Evolutionary conservation across 192 early-diverging fungal species (phyloP), one percentile per base, ranked within the genome.

Genomic region (Coemansia asiatica): DNA sequence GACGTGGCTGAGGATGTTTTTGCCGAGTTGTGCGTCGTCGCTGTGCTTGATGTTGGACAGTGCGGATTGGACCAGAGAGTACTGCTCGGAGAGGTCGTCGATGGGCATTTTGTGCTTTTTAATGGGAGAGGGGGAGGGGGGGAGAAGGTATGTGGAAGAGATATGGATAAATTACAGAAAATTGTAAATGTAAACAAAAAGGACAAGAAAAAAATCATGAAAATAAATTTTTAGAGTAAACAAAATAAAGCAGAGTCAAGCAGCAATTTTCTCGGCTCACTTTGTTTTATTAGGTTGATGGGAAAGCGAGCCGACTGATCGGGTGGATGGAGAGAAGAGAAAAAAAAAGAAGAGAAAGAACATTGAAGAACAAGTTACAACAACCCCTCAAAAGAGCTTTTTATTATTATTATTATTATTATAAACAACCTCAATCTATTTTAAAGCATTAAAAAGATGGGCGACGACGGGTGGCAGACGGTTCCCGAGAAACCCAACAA

Each of bases 391-490:
- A n/a, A n/a, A n/a, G n/a, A n/a, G n/a, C n/a, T n/a, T n/a, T n/a
- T n/a, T n/a, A n/a, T n/a, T n/a, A n/a, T n/a, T n/a, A n/a, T n/a
- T n/a, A n/a, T n/a, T n/a, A n/a, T n/a, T n/a, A n/a, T n/a, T n/a
- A n/a, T n/a, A n/a, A n/a, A n/a, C n/a, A n/a, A n/a, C n/a, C n/a
- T n/a, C n/a, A n/a, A n/a, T n/a, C n/a, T n/a, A n/a, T n/a, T n/a
- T n/a, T n/a, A n/a, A n/a, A n/a, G n/a, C n/a, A 21, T 38, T 27
- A 27, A 23, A 60, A 33, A 31, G 12, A 68, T 77, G 63, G 75
- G 29, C 51, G 79, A 81, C 56, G 64, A 66, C 70, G 74, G 73
- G 27, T 81, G 79, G 79, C 74, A 76, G 56, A 81, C 79, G 16
- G 74, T 81, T 63, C 79, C 79, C 4, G 64, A 66, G 22, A 71